Evolutionary conservation across 129 eudicot genomes (phyloP).

Genomic region (Lactuca sativa): DNA sequence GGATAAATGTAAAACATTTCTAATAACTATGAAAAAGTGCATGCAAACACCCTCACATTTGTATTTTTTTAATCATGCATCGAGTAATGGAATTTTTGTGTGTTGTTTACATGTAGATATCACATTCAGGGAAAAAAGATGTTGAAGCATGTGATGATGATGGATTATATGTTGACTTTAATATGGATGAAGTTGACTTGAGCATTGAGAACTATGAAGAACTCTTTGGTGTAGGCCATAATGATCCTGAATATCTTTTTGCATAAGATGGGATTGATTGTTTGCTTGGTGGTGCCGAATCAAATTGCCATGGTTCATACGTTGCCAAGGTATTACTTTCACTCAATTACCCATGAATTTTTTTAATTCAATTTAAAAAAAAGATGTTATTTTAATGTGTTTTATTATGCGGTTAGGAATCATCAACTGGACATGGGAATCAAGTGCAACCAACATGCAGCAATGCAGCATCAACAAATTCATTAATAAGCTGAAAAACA

Average conservation of each 20-base stretch:
- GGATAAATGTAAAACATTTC: background rate
- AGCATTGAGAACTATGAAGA: constrained; percentile 57
- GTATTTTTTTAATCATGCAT: background rate
- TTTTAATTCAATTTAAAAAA: background rate
- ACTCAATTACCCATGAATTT: background rate
- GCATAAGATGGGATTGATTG: constrained; percentile 51
- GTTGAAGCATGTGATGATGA: constrained; percentile 28
- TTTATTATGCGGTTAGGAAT: constrained; percentile 24
- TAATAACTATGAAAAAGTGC: background rate
- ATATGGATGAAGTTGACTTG: constrained; percentile 50
- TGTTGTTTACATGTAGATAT: constrained; percentile 36
- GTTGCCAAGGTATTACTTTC: constrained; percentile 31
- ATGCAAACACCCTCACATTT: background rate
- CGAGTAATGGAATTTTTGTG: background rate
- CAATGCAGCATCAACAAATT: constrained; percentile 46
- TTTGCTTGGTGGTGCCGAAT: constrained; percentile 46
- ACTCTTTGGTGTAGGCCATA: constrained; percentile 49
- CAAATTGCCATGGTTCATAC: constrained; percentile 13
- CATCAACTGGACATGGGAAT: constrained; percentile 32
- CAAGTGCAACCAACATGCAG: constrained; percentile 42
- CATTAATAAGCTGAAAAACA: constrained; percentile 47
- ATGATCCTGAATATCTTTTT: constrained; percentile 42
- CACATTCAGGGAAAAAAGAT: constrained; percentile 35
- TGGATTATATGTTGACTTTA: constrained; percentile 38
- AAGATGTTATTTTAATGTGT: background rate